Percentiles rank a stretch among this genome's conserved stretches.
Evolutionary conservation across 768 basidiomycete genomes (phyloP).

Genomic region (Dentipellis fragilis): DNA sequence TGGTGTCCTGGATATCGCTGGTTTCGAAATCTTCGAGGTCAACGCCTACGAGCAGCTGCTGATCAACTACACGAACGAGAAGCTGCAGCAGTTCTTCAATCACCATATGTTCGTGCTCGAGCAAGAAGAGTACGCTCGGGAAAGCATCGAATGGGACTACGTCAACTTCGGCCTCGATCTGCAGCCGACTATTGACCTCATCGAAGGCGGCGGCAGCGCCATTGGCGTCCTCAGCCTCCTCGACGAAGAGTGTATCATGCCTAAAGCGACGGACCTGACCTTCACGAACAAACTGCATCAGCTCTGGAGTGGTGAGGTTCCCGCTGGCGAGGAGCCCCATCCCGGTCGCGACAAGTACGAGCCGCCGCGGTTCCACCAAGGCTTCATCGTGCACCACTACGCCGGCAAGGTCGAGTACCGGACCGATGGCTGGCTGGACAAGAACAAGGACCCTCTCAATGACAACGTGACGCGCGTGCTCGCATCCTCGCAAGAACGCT

Average conservation of each 20-base stretch:
- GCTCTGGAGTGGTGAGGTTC: constrained; percentile 53
- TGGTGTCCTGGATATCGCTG: constrained; percentile 97
- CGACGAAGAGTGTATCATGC: constrained; percentile 99
- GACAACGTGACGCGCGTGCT: constrained; percentile 90
- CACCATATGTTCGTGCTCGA: constrained; percentile 99
- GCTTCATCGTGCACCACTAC: constrained; percentile 93
- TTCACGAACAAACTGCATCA: constrained; percentile 88
- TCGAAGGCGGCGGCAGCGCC: constrained; percentile 60
- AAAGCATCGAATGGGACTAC: constrained; percentile 96
- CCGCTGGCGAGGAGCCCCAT: constrained; percentile 41
- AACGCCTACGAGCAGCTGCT: constrained; percentile 96
- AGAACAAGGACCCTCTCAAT: constrained; percentile 98
- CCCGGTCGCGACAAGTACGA: constrained; percentile 79
- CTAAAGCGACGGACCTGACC: constrained; percentile 90
- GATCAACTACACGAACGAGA: constrained; percentile 99
- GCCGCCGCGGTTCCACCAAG: constrained; percentile 81
- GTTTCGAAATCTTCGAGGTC: constrained; percentile 93
- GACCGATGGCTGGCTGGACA: constrained; percentile 95
- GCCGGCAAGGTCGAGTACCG: constrained; percentile 95
- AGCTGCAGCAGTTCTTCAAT: constrained; percentile 95
- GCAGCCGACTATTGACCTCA: constrained; percentile 97
- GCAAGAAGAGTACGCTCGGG: constrained; percentile 95
- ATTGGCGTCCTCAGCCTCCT: constrained; percentile 90
- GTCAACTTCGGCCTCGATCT: constrained; percentile 96
- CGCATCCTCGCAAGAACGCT: constrained; percentile 70